Percentiles rank a stretch among this genome's conserved stretches.
Evolutionary conservation across 306 rosid genomes (phyloP).

Genomic region (Prunus campanulata): DNA sequence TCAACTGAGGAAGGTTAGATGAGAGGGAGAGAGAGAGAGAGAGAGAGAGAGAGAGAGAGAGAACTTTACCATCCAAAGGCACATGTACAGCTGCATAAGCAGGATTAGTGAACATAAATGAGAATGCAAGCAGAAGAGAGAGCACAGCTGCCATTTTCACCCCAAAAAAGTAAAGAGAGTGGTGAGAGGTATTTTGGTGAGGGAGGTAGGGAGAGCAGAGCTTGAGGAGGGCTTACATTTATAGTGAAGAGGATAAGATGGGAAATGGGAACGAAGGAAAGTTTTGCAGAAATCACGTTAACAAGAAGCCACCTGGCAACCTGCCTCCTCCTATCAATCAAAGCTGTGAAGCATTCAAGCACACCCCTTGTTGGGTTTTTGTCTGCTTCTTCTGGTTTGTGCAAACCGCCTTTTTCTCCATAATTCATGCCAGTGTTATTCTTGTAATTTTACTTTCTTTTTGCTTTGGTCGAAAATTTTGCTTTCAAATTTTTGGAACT

Average conservation of each 20-base stretch:
- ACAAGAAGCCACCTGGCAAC: slow-evolving; percentile 2
- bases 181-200: slow-evolving; percentile 22
- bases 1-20: slow-evolving; percentile 6
- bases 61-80: slow-evolving; percentile 56
- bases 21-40: neutral
- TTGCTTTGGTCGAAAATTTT: too few relatives aligned
- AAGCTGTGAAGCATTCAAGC: too few relatives aligned
- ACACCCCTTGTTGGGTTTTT: slow-evolving; percentile 20
- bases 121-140: slow-evolving; percentile 33
- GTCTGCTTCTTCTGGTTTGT: slow-evolving; percentile 30
- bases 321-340: neutral
- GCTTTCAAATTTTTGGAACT: neutral
- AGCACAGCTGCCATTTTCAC: slow-evolving; percentile 43
- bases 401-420: slow-evolving; percentile 52
- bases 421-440: slow-evolving; percentile 38
- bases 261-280: slow-evolving; percentile 21
- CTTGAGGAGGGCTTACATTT: slow-evolving; percentile 26
- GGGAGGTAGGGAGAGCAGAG: slow-evolving; percentile 4
- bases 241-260: slow-evolving; percentile 20
- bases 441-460: neutral
- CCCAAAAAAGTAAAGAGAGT: neutral
- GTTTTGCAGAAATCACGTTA: slow-evolving; percentile 49
- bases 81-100: slow-evolving; percentile 38
- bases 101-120: slow-evolving; percentile 38
- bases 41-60: neutral